phyloP scores from a whole-genome alignment of 306 rosid species.

The Acacia melanoxylon region DNA sequence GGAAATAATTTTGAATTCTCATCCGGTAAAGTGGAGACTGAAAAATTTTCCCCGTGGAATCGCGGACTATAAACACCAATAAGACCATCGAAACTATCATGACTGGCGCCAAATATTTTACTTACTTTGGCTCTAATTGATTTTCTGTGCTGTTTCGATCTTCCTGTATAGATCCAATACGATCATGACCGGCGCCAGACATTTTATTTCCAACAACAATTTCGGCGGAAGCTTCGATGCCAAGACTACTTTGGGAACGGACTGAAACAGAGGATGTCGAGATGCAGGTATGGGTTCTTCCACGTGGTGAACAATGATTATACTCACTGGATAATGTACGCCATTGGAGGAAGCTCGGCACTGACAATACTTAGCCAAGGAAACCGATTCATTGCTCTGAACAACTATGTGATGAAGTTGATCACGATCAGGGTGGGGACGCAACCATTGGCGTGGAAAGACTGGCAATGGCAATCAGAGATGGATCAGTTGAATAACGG shows the following conservation, averaged over 20 bases:
- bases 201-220: too few species aligned
- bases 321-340: constrained; percentile 85
- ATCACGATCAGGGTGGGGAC: constrained; percentile 52
- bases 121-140: too few species aligned
- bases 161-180: too few species aligned
- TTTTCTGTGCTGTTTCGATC: too few species aligned
- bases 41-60: too few species aligned
- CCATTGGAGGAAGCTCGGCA: constrained; percentile 76
- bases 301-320: constrained; percentile 84
- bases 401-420: constrained; percentile 42
- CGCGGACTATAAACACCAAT: too few species aligned
- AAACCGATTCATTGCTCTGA: constrained; percentile 75
- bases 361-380: constrained; percentile 86
- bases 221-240: too few species aligned
- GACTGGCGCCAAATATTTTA: too few species aligned
- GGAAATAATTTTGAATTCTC: too few species aligned
- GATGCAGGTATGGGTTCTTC: constrained; percentile 66
- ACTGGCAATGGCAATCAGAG: constrained; percentile 66
- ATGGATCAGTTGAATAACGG: constrained; percentile 57
- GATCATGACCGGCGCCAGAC: too few species aligned
- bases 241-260: constrained; percentile 76
- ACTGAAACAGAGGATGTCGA: constrained; percentile 68
- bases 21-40: too few species aligned
- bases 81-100: too few species aligned
- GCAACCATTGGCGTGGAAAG: constrained; percentile 34